Percentiles rank a stretch among this genome's conserved stretches.
phyloP scores from a whole-genome alignment of 163 green algal genomes.

The Prototheca cutis region DNA sequence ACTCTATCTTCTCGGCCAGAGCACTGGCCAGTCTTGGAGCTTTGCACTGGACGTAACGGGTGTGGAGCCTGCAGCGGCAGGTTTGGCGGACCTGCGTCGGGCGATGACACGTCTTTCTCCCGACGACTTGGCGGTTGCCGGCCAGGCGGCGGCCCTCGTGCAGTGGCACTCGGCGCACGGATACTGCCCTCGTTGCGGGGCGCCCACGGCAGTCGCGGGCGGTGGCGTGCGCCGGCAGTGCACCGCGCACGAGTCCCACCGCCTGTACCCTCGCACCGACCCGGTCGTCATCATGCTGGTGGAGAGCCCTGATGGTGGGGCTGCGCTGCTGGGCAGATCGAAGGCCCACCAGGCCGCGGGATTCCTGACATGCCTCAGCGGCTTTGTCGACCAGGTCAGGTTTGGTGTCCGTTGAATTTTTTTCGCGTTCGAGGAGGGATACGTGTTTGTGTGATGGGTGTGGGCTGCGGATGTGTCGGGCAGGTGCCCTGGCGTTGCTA shows the following conservation, averaged over 20 bases:
- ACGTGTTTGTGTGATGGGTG: too few relatives aligned
- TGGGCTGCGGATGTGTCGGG: too few relatives aligned
- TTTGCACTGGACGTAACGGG: constrained; percentile 2
- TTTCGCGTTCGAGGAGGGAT: too few relatives aligned
- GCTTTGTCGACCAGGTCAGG: constrained; percentile 68
- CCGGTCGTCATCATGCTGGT: constrained; percentile 64
- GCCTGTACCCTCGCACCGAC: constrained; percentile 68
- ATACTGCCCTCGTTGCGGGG: constrained; percentile 65
- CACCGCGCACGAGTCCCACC: constrained; percentile 36
- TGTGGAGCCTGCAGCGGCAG: background rate
- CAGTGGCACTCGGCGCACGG: constrained; percentile 64
- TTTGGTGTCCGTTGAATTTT: background rate
- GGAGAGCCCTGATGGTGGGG: constrained; percentile 40
- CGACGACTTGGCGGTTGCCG: constrained; percentile 55
- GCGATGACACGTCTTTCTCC: constrained; percentile 44
- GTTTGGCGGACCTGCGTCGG: constrained; percentile 41
- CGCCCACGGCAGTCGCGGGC: constrained; percentile 34
- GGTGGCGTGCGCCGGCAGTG: constrained; percentile 54
- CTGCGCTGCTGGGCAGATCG: constrained; percentile 55
- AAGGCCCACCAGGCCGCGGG: constrained; percentile 33
- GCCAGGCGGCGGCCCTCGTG: constrained; percentile 59
- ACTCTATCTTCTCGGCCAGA: background rate
- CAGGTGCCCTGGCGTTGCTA: too few relatives aligned
- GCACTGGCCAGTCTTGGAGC: background rate
- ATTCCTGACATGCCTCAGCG: constrained; percentile 69